Evolutionary conservation across 2,329 filamentous ascomycete genomes (phyloP).

Genomic region (Emericellopsis cladophorae): DNA sequence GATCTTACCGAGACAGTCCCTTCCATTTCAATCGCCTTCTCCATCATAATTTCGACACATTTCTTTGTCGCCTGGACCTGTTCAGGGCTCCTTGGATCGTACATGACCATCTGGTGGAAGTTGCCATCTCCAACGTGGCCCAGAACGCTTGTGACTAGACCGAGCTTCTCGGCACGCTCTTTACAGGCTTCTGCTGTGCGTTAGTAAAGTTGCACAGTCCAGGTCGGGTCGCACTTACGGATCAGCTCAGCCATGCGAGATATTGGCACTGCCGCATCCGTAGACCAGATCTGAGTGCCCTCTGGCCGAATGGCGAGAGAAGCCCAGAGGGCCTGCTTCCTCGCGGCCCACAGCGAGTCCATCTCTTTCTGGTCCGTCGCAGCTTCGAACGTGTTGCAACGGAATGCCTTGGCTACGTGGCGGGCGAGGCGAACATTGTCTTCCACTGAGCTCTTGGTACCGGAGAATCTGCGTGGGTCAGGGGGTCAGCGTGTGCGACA

Average conservation of each 20-base stretch:
- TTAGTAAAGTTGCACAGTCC: conserved; percentile 35
- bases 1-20: conserved; percentile 57
- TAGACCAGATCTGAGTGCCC: conserved; percentile 71
- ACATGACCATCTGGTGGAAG: conserved; percentile 55
- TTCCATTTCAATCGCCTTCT: conserved; percentile 72
- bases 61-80: conserved; percentile 48
- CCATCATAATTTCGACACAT: conserved; percentile 64
- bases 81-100: conserved; percentile 24
- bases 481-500: conserved; percentile 8
- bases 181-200: conserved; percentile 47
- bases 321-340: conserved; percentile 77
- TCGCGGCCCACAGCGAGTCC: conserved; percentile 67
- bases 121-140: conserved; percentile 70
- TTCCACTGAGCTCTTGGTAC: conserved; percentile 48
- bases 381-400: conserved; percentile 63
- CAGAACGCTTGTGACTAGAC: conserved; percentile 39
- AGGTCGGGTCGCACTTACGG: conserved; percentile 44
- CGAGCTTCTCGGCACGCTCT: conserved; percentile 26
- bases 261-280: conserved; percentile 76
- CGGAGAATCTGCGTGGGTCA: conserved; percentile 35
- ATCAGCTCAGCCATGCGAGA: conserved; percentile 62
- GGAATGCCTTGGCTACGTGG: conserved; percentile 33
- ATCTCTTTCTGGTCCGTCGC: conserved; percentile 58
- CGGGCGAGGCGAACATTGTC: conserved; percentile 45
- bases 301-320: conserved; percentile 54